Evolutionary conservation across 2,329 filamentous ascomycete species (phyloP), one percentile per base, ranked within the genome.

Genomic region (Pseudogymnoascus sp.): DNA sequence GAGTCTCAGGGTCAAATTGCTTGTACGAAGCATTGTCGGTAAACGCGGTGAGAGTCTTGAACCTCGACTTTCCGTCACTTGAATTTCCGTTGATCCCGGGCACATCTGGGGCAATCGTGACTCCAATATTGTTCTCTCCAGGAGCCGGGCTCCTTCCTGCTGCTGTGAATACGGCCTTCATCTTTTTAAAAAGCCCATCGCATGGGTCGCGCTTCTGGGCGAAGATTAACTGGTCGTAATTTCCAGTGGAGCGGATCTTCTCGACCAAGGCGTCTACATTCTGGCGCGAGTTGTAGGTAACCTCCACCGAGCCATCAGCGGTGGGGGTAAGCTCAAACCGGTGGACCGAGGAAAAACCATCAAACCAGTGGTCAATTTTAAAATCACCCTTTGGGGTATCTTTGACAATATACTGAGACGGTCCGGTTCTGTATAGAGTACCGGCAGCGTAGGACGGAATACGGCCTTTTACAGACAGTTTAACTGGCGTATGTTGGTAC

Each of bases 281-380:
- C 21, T 85, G 81, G 10, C 88, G 81, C 1, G 90, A 95, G 5
- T 87, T 87, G 73, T 93, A 93, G 23, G 81, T 77, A 2, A 93
- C 87, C 36, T 77, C 76, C 8, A 72, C 66, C 4, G 69, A 62
- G 14, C 70, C 71, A 16, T 75, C 64, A 0, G 71, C 68, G 3
- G 75, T 69, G 0, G 80, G 72, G 2, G 84, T 69, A 34, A 93
- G 88, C 64, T 90, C 81, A 71, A 93, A 93, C 29, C 83, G 85
- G 75, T 93, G 89, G 0, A 85, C 79, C 63, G 89, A 83, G 2
- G 85, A 82, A 64, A 91, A 85, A 5, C 88, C 88, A 71, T 95
- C 91, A 68, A 95, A 95, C 90, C 90, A 95, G 73, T 95, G 90
- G 1, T 80, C 83, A 11, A 87, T 79, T 34, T 80, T 77, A 69